Evolutionary conservation across 169 alveolate genomes (phyloP), one percentile per base, ranked within the genome.

Genomic region (Theileria luwenshuni): DNA sequence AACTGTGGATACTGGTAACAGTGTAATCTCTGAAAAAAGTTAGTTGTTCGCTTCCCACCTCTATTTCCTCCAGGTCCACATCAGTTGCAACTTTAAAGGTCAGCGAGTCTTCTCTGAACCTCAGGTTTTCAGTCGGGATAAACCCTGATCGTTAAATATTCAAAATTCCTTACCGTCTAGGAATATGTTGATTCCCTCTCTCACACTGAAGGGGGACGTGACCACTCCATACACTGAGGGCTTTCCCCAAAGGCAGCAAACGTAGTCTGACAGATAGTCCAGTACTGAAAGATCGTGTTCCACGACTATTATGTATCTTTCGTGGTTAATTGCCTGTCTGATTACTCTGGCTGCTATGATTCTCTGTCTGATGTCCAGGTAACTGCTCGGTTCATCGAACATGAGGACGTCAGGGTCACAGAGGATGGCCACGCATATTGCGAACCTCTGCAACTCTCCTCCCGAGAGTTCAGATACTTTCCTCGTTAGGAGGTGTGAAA

Each of bases 171-270:
- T 3, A 75, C 92, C 99, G 61, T 96, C 99, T 35, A 98, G 87
- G 92, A 97, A 98, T 5, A 97, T 93, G 86, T 98, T 98, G 88
- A 98, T 97, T 32, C 98, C 97, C 90, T 98, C 99, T 45, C 99
- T 85, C 0, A 98, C 99, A 60, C 98, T 91, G 83, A 94, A 97
- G 28, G 99, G 99, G 90, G 96, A 92, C n/a, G 99, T 97, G 13
- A 98, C 99, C 1, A 98, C 99, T n/a, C 99, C 99, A 86, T 98
- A 98, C 35, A 97, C 99, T 28, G 99, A 97, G 25, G 99, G 98
- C 69, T 90, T 86, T 23, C 99, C 99, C 97, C 99, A 98, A 58
- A 98, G 94, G 63, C 99, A 97, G 81, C 99, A 98, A 21, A 98
- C 94, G 88, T 92, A 96, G 87, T 98, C 99, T 30, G 99, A 95